phyloP scores from a whole-genome alignment of 768 basidiomycete genomes.

The Suillus weaverae region DNA sequence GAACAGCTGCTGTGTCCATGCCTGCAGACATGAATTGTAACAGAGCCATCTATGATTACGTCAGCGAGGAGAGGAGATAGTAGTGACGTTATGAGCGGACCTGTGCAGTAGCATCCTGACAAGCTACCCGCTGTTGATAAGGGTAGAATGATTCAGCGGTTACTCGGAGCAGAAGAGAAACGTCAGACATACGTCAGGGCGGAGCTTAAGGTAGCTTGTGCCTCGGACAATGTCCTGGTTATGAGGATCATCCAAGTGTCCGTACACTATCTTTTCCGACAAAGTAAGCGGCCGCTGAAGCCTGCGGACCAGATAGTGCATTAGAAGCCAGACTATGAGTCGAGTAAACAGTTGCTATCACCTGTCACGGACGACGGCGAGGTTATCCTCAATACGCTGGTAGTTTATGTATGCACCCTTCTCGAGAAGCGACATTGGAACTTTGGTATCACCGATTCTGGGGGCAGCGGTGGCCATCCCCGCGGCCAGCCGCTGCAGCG shows the following conservation, averaged over 20 bases:
- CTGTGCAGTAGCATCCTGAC: slow-evolving; percentile 90
- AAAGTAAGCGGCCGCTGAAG: slow-evolving; percentile 88
- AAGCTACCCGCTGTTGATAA: slow-evolving; percentile 70
- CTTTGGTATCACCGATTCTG: slow-evolving; percentile 87
- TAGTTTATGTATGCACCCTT: slow-evolving; percentile 87
- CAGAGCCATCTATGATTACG: slow-evolving; percentile 83
- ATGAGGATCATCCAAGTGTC: slow-evolving; percentile 94
- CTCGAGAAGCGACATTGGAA: slow-evolving; percentile 85
- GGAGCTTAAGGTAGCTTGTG: slow-evolving; percentile 92
- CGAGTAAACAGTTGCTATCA: slow-evolving; percentile 29
- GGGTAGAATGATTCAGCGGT: slow-evolving; percentile 10
- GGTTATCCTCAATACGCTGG: slow-evolving; percentile 97
- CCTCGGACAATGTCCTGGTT: slow-evolving; percentile 91
- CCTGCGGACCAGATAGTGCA: slow-evolving; percentile 40
- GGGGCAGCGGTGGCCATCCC: slow-evolving; percentile 82
- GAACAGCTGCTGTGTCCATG: slow-evolving; percentile 96
- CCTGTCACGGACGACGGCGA: slow-evolving; percentile 84
- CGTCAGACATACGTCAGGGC: slow-evolving; percentile 80
- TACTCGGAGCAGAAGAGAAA: background rate
- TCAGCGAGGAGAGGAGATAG: slow-evolving; percentile 18
- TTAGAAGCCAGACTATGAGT: background rate
- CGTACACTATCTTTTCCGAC: slow-evolving; percentile 97
- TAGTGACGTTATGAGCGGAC: slow-evolving; percentile 39
- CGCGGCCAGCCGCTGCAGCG: slow-evolving; percentile 51
- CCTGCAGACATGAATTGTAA: slow-evolving; percentile 99